Conservation (phyloP, 179 eudicot genomes). For the Heliamphora pulchella region DNA sequence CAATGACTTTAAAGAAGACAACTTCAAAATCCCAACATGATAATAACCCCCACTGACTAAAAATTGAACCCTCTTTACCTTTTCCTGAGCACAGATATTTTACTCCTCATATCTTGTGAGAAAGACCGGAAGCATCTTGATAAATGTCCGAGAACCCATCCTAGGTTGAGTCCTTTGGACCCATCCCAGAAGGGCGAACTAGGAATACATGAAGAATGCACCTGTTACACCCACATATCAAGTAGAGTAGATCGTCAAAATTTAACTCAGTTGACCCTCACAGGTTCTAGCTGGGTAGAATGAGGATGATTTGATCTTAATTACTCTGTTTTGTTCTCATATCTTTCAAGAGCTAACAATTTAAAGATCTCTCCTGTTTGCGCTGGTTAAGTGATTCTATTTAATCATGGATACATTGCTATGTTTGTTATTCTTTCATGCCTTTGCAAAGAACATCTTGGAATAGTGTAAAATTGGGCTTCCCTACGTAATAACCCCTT, state of each 20-base stretch:
- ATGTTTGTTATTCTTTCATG: too few relatives aligned
- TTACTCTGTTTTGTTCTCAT: not conserved
- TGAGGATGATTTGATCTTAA: not conserved
- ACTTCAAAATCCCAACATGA: conserved; percentile 31
- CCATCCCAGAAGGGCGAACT: too few relatives aligned
- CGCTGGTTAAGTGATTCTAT: not conserved
- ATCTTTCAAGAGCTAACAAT: not conserved
- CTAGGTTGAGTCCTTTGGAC: too few relatives aligned
- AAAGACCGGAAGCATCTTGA: not conserved
- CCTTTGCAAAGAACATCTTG: too few relatives aligned
- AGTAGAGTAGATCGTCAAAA: too few relatives aligned
- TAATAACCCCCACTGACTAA: not conserved
- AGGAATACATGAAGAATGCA: too few relatives aligned
- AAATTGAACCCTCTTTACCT: not conserved
- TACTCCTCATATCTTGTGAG: conserved; percentile 20
- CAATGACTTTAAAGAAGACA: conserved; percentile 12
- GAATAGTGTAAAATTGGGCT: too few relatives aligned
- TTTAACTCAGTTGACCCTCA: too few relatives aligned
- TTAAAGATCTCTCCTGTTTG: conserved; percentile 1
- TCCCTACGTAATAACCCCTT: too few relatives aligned
- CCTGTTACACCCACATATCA: too few relatives aligned
- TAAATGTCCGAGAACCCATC: too few relatives aligned
- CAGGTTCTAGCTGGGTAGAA: too few relatives aligned
- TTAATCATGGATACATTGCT: not conserved
- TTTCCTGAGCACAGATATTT: not conserved